These are phyloP conservation scores for Teratosphaeriaceae sp. DNA, from an alignment of 2,329 filamentous ascomycete genomes.

Conservation along the genomic window DNA sequence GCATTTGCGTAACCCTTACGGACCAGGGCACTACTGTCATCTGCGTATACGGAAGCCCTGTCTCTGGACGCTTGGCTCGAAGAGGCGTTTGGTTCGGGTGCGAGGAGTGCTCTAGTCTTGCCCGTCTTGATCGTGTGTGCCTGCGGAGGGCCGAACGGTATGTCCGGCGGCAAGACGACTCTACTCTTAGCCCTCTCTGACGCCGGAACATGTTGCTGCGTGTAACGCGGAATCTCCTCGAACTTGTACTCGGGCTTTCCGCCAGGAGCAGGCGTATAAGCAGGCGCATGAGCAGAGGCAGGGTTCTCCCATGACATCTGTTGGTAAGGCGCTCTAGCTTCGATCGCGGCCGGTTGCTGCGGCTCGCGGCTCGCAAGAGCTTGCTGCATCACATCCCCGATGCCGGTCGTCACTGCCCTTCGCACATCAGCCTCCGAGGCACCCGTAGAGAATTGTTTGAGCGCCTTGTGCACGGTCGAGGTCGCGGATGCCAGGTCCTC, in stretches of 20 bases:
- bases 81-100: neutral
- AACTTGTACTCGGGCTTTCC: neutral
- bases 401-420: slow-evolving; percentile 6
- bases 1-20: no score
- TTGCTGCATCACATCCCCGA: slow-evolving; percentile 8
- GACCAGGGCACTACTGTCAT: neutral
- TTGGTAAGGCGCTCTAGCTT: neutral
- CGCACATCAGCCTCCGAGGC: slow-evolving; percentile 7
- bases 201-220: neutral
- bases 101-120: neutral
- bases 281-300: neutral
- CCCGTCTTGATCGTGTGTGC: neutral
- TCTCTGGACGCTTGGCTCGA: neutral
- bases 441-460: slow-evolving; percentile 4
- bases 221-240: neutral
- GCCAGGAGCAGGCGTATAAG: no score
- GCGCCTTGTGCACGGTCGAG: slow-evolving; percentile 9
- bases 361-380: neutral
- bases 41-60: neutral
- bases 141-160: neutral
- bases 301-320: neutral
- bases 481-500: slow-evolving; percentile 9
- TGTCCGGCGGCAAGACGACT: neutral
- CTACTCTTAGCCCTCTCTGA: neutral
- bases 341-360: neutral